A percentile compares a stretch with the other conserved stretches of the same genome.
Evolutionary conservation across 2,329 filamentous ascomycete genomes (phyloP).

Genomic region (Sporothrix humicola): DNA sequence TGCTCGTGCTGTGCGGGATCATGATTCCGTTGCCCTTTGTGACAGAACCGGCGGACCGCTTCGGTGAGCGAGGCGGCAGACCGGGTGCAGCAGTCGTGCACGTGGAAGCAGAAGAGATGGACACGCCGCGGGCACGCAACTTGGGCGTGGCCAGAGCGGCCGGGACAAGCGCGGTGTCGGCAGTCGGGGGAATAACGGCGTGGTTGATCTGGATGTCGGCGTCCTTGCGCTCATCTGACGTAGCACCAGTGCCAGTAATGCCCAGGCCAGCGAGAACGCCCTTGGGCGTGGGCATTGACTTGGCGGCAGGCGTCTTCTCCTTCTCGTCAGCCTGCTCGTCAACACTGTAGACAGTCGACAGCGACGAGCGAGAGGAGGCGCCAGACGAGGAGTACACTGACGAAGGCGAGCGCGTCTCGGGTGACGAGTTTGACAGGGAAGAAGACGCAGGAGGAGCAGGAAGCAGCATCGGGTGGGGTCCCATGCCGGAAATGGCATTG

Average conservation of each 20-base stretch:
- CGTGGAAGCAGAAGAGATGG: too few relatives aligned
- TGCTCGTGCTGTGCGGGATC: constrained; percentile 29
- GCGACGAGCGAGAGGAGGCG: constrained; percentile 47
- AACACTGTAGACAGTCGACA: constrained; percentile 63
- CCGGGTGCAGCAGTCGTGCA: not conserved
- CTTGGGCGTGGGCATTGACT: not conserved
- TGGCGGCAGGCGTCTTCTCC: constrained; percentile 29
- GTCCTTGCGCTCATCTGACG: not conserved
- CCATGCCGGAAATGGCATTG: not conserved
- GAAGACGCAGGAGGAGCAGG: not conserved
- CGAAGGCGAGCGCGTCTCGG: constrained; percentile 26
- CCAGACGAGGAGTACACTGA: constrained; percentile 34
- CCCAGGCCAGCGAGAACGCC: constrained; percentile 28
- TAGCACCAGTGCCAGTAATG: constrained; percentile 12
- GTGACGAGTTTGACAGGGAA: constrained; percentile 1
- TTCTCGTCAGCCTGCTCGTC: constrained; percentile 53
- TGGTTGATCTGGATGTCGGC: not conserved
- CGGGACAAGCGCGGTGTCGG: constrained; percentile 13
- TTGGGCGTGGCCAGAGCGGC: constrained; percentile 28
- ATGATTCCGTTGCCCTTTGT: constrained; percentile 28
- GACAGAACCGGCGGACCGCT: constrained; percentile 15
- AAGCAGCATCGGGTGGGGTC: constrained; percentile 11
- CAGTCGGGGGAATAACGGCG: not conserved
- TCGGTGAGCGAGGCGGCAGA: constrained; percentile 31
- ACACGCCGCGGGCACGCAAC: constrained; percentile 14